phyloP scores from a whole-genome alignment of 495 filamentous ascomycete species.

The Hypoxylon fuscum region DNA sequence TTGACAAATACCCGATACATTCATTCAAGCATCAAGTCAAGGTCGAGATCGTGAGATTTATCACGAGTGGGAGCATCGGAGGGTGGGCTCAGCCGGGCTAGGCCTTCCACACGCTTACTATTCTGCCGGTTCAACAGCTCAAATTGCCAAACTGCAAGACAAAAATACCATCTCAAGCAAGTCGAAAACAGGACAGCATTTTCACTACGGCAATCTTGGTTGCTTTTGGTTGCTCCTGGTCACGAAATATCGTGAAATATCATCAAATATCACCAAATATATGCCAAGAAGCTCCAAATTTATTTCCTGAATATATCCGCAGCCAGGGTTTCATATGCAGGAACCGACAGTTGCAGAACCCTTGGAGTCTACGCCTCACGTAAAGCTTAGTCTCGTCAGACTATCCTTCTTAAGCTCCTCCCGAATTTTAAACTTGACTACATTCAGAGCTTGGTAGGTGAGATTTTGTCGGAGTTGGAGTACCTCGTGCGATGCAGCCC shows the following conservation, averaged over 20 bases:
- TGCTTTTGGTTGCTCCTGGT: conserved; percentile 1
- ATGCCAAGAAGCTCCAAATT: too few species aligned
- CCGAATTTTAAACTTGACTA: conserved; percentile 6
- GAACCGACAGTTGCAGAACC: conserved; percentile 20
- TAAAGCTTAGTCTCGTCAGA: conserved; percentile 9
- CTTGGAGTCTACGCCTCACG: not conserved
- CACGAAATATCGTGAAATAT: not conserved
- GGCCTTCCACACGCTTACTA: conserved; percentile 21
- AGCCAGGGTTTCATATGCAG: conserved; percentile 30
- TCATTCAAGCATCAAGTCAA: conserved; percentile 11
- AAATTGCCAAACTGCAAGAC: not conserved
- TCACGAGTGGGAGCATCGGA: conserved; percentile 7
- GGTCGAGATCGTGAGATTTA: conserved; percentile 5
- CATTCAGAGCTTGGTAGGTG: conserved; percentile 5
- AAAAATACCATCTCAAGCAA: not conserved
- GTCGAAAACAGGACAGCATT: conserved; percentile 2
- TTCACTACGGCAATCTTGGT: not conserved
- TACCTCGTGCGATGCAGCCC: conserved; percentile 22
- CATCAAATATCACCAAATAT: too few species aligned
- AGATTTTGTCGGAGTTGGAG: conserved; percentile 21
- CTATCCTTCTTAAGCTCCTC: conserved; percentile 12
- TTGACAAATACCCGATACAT: too few species aligned
- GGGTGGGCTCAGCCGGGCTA: conserved; percentile 13
- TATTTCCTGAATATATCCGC: too few species aligned
- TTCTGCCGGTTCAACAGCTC: not conserved